phyloP scores from a whole-genome alignment of 768 basidiomycete genomes.

The Dacryopinax spathularia region DNA sequence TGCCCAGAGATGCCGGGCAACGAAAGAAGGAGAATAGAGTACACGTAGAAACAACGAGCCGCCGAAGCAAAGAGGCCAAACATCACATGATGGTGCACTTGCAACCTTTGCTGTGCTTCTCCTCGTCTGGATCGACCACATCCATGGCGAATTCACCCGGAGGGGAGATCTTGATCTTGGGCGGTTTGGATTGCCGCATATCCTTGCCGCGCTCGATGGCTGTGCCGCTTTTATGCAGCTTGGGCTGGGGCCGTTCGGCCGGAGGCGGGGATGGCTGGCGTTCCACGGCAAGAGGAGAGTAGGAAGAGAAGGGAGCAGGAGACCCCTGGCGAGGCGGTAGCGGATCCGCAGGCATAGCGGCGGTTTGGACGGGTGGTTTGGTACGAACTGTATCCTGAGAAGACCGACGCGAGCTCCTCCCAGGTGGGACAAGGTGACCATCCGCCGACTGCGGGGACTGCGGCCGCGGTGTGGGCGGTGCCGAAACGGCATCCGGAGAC shows the following conservation, averaged over 20 bases:
- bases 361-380: not conserved
- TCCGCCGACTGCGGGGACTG: not conserved
- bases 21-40: not conserved
- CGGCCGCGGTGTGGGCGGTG: not conserved
- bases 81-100: conserved; percentile 1
- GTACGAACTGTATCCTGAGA: not conserved
- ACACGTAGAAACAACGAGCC: not conserved
- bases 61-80: not conserved
- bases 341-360: not conserved
- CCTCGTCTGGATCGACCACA: not conserved
- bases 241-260: not conserved
- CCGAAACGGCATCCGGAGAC: not conserved
- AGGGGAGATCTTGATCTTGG: not conserved
- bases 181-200: not conserved
- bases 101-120: not conserved
- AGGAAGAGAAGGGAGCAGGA: not conserved
- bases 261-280: not conserved
- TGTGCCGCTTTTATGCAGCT: not conserved
- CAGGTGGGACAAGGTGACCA: not conserved
- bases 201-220: not conserved
- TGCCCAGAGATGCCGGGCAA: not conserved
- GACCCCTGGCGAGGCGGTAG: not conserved
- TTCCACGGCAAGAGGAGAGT: not conserved
- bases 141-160: not conserved
- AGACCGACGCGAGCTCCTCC: not conserved